These are phyloP conservation scores for Aureobasidium lini DNA, from an alignment of 2,329 filamentous ascomycete species.

Conservation along the genomic window DNA sequence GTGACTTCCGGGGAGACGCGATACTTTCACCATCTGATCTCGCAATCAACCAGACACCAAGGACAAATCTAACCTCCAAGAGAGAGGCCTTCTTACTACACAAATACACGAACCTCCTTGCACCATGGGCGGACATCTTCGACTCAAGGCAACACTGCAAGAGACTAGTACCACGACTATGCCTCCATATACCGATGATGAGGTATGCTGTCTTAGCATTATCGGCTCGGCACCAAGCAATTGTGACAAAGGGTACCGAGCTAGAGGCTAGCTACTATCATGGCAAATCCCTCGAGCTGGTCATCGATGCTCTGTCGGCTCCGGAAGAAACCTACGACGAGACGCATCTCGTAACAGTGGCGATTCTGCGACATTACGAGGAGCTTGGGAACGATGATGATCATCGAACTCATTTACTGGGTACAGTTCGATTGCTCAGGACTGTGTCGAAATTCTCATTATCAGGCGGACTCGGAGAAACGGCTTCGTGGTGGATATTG, in stretches of 20 bases:
- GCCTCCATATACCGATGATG: constrained; percentile 27
- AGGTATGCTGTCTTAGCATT: constrained; percentile 29
- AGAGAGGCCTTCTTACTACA: constrained; percentile 19
- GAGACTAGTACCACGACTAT: constrained; percentile 25
- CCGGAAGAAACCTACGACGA: constrained; percentile 23
- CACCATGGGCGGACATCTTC: neutral
- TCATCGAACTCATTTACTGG: constrained; percentile 31
- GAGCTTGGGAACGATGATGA: constrained; percentile 28
- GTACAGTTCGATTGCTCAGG: constrained; percentile 33
- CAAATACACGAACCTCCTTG: constrained; percentile 5
- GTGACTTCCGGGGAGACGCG: neutral
- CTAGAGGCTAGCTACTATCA: constrained; percentile 29
- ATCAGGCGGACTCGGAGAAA: constrained; percentile 34
- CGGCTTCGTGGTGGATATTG: constrained; percentile 36
- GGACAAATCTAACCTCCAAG: neutral
- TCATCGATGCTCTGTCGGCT: constrained; percentile 28
- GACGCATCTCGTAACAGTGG: constrained; percentile 27
- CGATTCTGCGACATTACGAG: constrained; percentile 30
- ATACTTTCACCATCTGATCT: neutral
- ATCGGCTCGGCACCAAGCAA: constrained; percentile 28
- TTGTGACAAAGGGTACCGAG: constrained; percentile 20
- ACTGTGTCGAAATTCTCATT: constrained; percentile 33
- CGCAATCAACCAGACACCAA: neutral
- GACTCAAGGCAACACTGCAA: constrained; percentile 19
- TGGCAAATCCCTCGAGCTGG: constrained; percentile 27